Evolutionary conservation across 2,329 filamentous ascomycete genomes (phyloP).

Genomic region (Fusarium praegraminearum): DNA sequence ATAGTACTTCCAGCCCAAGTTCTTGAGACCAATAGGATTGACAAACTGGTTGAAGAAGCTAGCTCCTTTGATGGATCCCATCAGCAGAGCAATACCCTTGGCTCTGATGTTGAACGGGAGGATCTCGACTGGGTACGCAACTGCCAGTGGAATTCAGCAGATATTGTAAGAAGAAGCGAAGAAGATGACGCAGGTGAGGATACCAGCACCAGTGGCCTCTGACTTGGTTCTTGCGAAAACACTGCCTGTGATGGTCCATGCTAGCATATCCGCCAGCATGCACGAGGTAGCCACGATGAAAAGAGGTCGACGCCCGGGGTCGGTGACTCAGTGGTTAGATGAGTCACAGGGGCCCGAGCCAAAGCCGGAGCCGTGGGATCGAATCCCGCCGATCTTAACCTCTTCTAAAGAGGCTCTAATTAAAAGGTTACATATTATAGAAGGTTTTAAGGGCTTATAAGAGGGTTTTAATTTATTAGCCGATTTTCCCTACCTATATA

Average conservation of each 20-base stretch:
- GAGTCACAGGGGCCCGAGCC: too few relatives aligned
- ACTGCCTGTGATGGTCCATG: slow-evolving; percentile 56
- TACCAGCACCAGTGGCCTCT: slow-evolving; percentile 50
- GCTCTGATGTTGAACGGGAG: slow-evolving; percentile 58
- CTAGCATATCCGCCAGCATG: slow-evolving; percentile 55
- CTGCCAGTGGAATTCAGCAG: slow-evolving; percentile 58
- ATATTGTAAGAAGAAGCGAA: slow-evolving; percentile 58
- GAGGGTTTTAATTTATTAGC: too few relatives aligned
- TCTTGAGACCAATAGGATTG: slow-evolving; percentile 55
- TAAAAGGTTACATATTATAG: too few relatives aligned
- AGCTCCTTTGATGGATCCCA: slow-evolving; percentile 54
- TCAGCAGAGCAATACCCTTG: slow-evolving; percentile 56
- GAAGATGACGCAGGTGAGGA: slow-evolving; percentile 58
- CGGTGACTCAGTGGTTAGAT: too few relatives aligned
- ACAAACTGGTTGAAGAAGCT: slow-evolving; percentile 56
- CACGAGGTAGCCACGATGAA: slow-evolving; percentile 56
- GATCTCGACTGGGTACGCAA: slow-evolving; percentile 58
- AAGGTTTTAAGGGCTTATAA: too few relatives aligned
- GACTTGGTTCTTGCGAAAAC: slow-evolving; percentile 52
- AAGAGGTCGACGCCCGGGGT: slow-evolving; percentile 54
- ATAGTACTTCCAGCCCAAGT: slow-evolving; percentile 57
- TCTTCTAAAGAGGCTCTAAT: too few relatives aligned
- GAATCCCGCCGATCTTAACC: too few relatives aligned
- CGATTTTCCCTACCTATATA: too few relatives aligned
- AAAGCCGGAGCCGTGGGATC: too few relatives aligned